Base-by-base conservation (phyloP, 2,329 filamentous ascomycete species). In the Calonectria multiphialidica region DNA sequence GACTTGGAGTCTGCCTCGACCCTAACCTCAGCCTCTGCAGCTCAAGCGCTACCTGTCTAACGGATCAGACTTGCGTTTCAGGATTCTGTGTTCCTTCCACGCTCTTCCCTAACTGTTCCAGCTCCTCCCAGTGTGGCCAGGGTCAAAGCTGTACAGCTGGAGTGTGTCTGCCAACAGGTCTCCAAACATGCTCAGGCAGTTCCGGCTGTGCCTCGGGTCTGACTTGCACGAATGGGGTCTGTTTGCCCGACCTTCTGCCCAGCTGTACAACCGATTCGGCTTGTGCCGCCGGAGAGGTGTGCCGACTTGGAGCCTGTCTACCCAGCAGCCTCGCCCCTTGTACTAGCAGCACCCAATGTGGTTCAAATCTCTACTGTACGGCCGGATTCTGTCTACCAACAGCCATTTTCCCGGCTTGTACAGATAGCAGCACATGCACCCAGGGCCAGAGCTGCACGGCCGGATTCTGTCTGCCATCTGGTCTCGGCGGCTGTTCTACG, bases 371-470 rank as follows among this genome's bases (percentile, higher is more conserved):
- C 9, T 16, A 30, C 9, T 70, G 67, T 18, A 59, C 59, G 4
- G 49, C 37, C 1, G 67, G 67, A 7, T 44, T 70, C 21, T 70
- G 67, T 21, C 40, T 69, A 18, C 66, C 66, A 1, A 25, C 44
- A 16, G 12, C 12, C 1, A 15, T 35, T 16, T 57, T 69, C 13
- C 47, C 66, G 1, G 3, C 35, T 2, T 69, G 66, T n/a, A 6
- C 35, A 5, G 37, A 33, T 8, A 21, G 10, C 9, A 55, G 1
- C n/a, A 35, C 28, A 6, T 69, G 66, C n/a, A 37, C 2, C 10
- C 37, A 64, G 25, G 59, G 59, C 2, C 59, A 69, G 49, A 47
- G 47, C n/a, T 70, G 67, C 16, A 44, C 49, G 5, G 66, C 45
- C 10, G 66, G 66, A 15, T 33, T 57, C 28, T 69, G 66, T 47